phyloP scores from a whole-genome alignment of 176 grass and related monocot species.

The Oryza australiensis region DNA sequence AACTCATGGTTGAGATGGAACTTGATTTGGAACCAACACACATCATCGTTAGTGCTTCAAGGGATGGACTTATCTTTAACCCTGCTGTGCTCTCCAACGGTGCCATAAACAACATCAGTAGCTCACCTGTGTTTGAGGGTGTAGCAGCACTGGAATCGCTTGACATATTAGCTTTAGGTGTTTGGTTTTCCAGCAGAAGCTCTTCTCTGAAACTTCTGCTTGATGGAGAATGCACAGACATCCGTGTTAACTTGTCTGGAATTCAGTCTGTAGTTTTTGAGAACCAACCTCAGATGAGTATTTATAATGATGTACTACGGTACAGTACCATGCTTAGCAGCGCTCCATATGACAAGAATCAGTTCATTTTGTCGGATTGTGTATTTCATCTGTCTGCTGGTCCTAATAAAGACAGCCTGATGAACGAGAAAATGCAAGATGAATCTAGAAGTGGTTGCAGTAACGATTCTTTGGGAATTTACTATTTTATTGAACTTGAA shows the following conservation, averaged over 20 bases:
- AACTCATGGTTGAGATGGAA: slow-evolving; percentile 50
- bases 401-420: slow-evolving; percentile 29
- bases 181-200: slow-evolving; percentile 63
- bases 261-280: slow-evolving; percentile 57
- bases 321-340: slow-evolving; percentile 12
- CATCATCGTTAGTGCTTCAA: slow-evolving; percentile 59
- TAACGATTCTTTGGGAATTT: slow-evolving; percentile 33
- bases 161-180: slow-evolving; percentile 45
- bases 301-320: slow-evolving; percentile 30
- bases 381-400: slow-evolving; percentile 47
- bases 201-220: slow-evolving; percentile 56
- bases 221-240: slow-evolving; percentile 42
- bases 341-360: slow-evolving; percentile 42
- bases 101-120: slow-evolving; percentile 42
- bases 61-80: slow-evolving; percentile 28
- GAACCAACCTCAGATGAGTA: slow-evolving; percentile 35
- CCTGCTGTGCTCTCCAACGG: slow-evolving; percentile 24
- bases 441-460: slow-evolving; percentile 19
- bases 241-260: slow-evolving; percentile 51
- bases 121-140: slow-evolving; percentile 32
- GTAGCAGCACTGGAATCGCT: slow-evolving; percentile 33
- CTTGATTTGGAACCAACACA: slow-evolving; percentile 60
- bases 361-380: slow-evolving; percentile 55
- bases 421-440: slow-evolving; percentile 21
- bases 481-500: slow-evolving; percentile 57